Percentiles rank a stretch among this genome's conserved stretches.
These are phyloP conservation scores for Hansenula sp. DNA, from an alignment of 1,139 yeast species.

Conservation along the genomic window DNA sequence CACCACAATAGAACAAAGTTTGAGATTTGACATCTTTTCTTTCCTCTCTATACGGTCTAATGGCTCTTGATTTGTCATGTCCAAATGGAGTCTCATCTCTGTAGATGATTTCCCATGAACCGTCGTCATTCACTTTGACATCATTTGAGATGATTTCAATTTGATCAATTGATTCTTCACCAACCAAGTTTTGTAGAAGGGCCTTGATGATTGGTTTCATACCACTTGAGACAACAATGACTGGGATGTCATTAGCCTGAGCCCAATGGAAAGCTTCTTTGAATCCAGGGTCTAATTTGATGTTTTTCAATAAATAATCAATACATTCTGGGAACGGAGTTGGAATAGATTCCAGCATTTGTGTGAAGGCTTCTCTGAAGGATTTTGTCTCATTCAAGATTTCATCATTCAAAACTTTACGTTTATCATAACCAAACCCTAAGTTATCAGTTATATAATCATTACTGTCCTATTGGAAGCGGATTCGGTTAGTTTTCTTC, in stretches of 20 bases:
- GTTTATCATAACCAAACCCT: conserved; percentile 76
- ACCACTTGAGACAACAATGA: conserved; percentile 81
- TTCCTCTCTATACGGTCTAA: conserved; percentile 58
- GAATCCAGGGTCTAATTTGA: conserved; percentile 89
- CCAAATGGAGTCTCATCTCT: conserved; percentile 87
- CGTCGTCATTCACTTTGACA: conserved; percentile 53
- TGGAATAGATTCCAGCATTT: conserved; percentile 77
- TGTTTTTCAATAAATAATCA: conserved; percentile 53
- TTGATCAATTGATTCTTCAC: conserved; percentile 65
- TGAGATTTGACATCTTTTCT: conserved; percentile 33
- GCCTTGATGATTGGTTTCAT: conserved; percentile 90
- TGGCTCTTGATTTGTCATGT: conserved; percentile 87
- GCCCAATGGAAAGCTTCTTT: conserved; percentile 80
- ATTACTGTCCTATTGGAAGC: conserved; percentile 65
- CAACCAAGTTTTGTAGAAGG: conserved; percentile 68
- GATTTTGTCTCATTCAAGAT: conserved; percentile 65
- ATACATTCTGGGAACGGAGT: conserved; percentile 83
- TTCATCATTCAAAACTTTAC: conserved; percentile 65
- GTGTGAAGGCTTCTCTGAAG: conserved; percentile 79
- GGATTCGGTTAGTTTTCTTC: not conserved
- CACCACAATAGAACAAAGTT: conserved; percentile 86
- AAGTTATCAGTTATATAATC: conserved; percentile 84
- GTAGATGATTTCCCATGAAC: conserved; percentile 79
- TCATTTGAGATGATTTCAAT: conserved; percentile 84
- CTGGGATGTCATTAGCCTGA: conserved; percentile 62